These are phyloP conservation scores for Calonectria pseudoreteaudii DNA, from an alignment of 2,329 filamentous ascomycete species.

Conservation along the genomic window DNA sequence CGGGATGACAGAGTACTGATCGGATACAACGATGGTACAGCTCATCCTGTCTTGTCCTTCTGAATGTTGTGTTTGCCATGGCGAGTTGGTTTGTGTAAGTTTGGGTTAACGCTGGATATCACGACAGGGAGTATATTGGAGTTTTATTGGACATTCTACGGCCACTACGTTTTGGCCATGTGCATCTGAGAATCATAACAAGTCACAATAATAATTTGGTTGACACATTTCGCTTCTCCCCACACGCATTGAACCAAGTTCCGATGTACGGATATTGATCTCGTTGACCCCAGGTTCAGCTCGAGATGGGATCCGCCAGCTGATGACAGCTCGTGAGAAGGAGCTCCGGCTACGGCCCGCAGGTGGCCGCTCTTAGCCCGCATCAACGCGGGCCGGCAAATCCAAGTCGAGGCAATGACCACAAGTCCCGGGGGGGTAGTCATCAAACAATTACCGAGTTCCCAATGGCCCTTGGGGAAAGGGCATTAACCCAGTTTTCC, in stretches of 20 bases:
- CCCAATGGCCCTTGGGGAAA: not conserved
- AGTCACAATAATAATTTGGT: not conserved
- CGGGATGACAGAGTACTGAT: constrained; percentile 10
- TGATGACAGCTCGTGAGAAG: not conserved
- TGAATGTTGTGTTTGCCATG: not conserved
- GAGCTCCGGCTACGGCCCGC: constrained; percentile 8
- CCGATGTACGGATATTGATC: not conserved
- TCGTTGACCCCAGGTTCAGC: not conserved
- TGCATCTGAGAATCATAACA: not conserved
- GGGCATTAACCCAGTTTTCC: no score
- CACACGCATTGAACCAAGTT: not conserved
- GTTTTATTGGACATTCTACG: not conserved
- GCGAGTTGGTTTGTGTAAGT: not conserved
- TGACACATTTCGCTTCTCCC: not conserved
- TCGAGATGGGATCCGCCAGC: not conserved
- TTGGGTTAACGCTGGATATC: not conserved
- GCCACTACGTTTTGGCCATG: not conserved
- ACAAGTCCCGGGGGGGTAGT: not conserved
- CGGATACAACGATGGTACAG: not conserved
- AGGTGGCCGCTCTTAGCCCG: constrained; percentile 11
- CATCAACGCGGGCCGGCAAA: not conserved
- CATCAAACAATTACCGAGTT: not conserved
- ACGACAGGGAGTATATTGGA: not conserved
- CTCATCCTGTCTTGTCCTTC: not conserved
- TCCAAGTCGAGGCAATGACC: constrained; percentile 5